Percentiles rank a stretch among this genome's conserved stretches.
Conservation (phyloP, 2,329 filamentous ascomycete species). For the Aaosphaeria pasadenensis region DNA sequence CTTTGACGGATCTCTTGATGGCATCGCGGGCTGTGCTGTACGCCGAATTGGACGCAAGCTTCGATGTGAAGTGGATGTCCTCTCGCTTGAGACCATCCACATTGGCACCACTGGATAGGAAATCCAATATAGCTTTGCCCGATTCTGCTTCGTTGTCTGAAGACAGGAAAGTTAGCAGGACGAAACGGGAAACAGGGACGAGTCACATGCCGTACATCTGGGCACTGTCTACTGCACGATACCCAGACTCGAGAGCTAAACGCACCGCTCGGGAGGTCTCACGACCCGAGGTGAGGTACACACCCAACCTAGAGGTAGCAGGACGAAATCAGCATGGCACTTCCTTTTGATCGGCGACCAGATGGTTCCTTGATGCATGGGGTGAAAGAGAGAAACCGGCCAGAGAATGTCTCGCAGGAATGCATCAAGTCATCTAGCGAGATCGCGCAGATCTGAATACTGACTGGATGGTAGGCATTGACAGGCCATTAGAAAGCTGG, state of each 20-base stretch:
- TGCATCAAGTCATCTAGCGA: background rate
- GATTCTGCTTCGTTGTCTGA: slow-evolving; percentile 66
- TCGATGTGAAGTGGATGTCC: slow-evolving; percentile 78
- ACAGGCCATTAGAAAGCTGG: slow-evolving; percentile 56
- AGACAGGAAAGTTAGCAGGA: no score
- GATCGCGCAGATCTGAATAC: slow-evolving; percentile 35
- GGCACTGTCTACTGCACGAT: slow-evolving; percentile 56
- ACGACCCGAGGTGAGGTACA: slow-evolving; percentile 66
- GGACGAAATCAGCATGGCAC: no score
- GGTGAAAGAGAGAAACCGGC: background rate
- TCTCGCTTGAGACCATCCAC: slow-evolving; percentile 56
- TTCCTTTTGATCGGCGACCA: no score
- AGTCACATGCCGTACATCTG: slow-evolving; percentile 53
- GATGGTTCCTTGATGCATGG: no score
- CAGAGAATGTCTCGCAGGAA: background rate
- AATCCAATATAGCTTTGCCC: slow-evolving; percentile 62
- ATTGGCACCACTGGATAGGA: slow-evolving; percentile 50
- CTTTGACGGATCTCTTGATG: slow-evolving; percentile 63
- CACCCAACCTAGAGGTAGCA: slow-evolving; percentile 41
- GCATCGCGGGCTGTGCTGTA: slow-evolving; percentile 67
- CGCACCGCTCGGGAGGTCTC: slow-evolving; percentile 59
- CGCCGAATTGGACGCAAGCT: slow-evolving; percentile 64
- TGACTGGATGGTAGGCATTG: slow-evolving; percentile 66
- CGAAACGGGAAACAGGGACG: no score
- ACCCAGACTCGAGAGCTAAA: slow-evolving; percentile 39